Evolutionary conservation across 441 rosid species (phyloP).

Genomic region (Aleurites moluccanus): DNA sequence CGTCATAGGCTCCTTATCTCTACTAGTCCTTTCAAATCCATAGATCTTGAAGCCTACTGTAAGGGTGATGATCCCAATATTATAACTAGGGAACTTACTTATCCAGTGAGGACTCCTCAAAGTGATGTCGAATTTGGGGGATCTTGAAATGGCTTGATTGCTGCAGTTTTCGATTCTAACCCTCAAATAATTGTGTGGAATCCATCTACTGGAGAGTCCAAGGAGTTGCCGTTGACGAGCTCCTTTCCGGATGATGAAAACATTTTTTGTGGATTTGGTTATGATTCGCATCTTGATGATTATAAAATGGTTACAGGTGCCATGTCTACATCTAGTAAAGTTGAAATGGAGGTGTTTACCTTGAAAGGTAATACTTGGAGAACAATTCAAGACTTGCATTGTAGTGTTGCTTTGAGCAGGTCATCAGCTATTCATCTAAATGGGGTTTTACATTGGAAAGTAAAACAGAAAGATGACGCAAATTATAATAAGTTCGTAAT

Average conservation of each 20-base stretch:
- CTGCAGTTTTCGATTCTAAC: constrained; percentile 24
- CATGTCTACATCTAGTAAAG: neutral
- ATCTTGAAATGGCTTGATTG: constrained; percentile 37
- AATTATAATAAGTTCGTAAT: neutral
- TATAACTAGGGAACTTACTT: neutral
- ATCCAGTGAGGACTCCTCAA: neutral
- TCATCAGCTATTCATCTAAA: no score
- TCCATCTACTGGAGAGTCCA: constrained; percentile 27
- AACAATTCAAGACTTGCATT: neutral
- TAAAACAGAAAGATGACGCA: neutral
- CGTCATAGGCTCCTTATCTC: neutral
- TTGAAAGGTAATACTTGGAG: neutral
- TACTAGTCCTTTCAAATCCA: neutral
- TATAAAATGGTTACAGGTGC: neutral
- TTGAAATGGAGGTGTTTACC: neutral
- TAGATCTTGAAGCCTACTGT: constrained; percentile 7
- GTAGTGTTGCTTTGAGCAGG: neutral
- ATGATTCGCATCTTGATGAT: no score
- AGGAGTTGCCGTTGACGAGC: constrained; percentile 6
- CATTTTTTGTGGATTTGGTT: no score
- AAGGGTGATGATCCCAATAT: neutral
- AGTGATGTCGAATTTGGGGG: constrained; percentile 15
- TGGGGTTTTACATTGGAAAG: neutral
- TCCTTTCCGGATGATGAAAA: no score
- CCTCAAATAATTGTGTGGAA: no score